Conservation (phyloP, 202 grass and related monocot species). For the Hordeum pubiflorum region DNA sequence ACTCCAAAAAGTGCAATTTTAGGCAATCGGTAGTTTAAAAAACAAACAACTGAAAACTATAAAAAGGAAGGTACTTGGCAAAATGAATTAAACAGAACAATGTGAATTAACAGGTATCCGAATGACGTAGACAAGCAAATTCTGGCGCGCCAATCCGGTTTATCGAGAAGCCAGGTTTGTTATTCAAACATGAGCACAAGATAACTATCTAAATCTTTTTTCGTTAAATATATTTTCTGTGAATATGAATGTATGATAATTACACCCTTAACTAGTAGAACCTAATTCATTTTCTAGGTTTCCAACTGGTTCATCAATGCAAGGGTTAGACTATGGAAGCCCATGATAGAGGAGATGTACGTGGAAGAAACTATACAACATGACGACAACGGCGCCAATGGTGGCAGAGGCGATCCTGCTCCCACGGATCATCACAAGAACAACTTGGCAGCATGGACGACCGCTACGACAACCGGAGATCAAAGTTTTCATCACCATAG, state of each 20-base stretch:
- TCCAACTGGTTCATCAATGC: slow-evolving; percentile 87
- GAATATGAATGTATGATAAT: neutral
- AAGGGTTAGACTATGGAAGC: slow-evolving; percentile 78
- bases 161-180: slow-evolving; percentile 67
- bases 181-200: neutral
- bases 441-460: neutral
- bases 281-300: slow-evolving; percentile 29
- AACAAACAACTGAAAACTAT: neutral
- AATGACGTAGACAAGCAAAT: slow-evolving; percentile 80
- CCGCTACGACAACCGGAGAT: neutral
- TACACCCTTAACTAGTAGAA: neutral
- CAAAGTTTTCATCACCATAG: neutral
- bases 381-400: neutral
- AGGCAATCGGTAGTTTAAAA: neutral
- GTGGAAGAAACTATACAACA: slow-evolving; percentile 50
- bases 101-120: slow-evolving; percentile 51
- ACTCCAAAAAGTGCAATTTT: neutral
- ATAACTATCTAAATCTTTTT: neutral
- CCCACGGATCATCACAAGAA: neutral
- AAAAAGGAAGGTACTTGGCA: neutral
- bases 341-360: slow-evolving; percentile 91
- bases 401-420: neutral
- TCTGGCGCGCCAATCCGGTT: slow-evolving; percentile 63
- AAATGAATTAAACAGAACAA: neutral
- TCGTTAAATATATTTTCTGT: neutral